Evolutionary conservation across 306 rosid genomes (phyloP).

Genomic region (Boehmeria nivea): DNA sequence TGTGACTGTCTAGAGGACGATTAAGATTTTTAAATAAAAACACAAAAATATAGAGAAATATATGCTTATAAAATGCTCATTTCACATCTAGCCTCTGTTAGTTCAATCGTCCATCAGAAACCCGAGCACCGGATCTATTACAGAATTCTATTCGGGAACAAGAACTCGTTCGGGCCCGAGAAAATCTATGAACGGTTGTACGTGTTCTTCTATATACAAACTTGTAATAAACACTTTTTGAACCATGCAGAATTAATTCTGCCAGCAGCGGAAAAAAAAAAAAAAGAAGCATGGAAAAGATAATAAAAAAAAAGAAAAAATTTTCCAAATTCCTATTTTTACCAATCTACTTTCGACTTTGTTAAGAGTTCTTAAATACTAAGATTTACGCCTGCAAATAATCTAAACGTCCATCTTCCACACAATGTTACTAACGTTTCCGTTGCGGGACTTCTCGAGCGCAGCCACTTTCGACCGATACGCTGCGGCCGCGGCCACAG

Average conservation of each 20-base stretch:
- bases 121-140: slow-evolving; percentile 23
- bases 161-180: slow-evolving; percentile 15
- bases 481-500: slow-evolving; percentile 44
- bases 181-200: slow-evolving; percentile 23
- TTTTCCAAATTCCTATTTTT: slow-evolving; percentile 36
- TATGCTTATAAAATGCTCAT: slow-evolving; percentile 12
- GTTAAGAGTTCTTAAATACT: slow-evolving; percentile 49
- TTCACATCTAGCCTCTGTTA: slow-evolving; percentile 12
- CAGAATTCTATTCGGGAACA: slow-evolving; percentile 6
- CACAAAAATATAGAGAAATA: too few relatives aligned
- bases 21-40: too few relatives aligned
- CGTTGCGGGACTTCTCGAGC: slow-evolving; percentile 51
- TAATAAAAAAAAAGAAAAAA: slow-evolving; percentile 8
- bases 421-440: slow-evolving; percentile 39
- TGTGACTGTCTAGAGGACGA: too few relatives aligned
- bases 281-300: slow-evolving; percentile 11
- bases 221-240: slow-evolving; percentile 32
- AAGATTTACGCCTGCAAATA: slow-evolving; percentile 35
- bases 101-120: slow-evolving; percentile 30
- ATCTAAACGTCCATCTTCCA: slow-evolving; percentile 73
- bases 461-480: slow-evolving; percentile 65
- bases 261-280: slow-evolving; percentile 8
- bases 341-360: slow-evolving; percentile 40
- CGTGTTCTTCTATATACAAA: slow-evolving; percentile 53
- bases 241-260: slow-evolving; percentile 35